These are phyloP conservation scores for Penicillium sp. DNA, from an alignment of 2,329 filamentous ascomycete genomes.

Conservation along the genomic window DNA sequence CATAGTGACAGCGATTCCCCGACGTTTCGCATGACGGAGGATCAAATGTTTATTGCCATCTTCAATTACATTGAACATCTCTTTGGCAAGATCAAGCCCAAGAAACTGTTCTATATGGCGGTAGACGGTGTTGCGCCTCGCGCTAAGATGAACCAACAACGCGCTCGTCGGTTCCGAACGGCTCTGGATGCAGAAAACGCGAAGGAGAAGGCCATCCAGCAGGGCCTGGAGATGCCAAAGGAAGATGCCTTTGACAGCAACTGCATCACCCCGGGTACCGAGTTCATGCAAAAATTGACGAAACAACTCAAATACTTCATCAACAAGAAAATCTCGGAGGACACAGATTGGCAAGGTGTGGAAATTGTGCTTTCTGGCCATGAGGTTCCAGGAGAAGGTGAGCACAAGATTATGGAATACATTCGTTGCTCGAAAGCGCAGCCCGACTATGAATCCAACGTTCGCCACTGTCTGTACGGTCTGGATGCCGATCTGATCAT, in stretches of 20 bases:
- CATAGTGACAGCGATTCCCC: conserved; percentile 94
- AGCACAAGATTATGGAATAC: conserved; percentile 99
- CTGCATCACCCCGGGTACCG: conserved; percentile 93
- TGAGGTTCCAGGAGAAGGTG: conserved; percentile 95
- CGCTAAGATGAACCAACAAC: conserved; percentile 99
- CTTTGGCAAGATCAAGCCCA: conserved; percentile 97
- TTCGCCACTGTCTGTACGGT: conserved; percentile 95
- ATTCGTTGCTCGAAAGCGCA: conserved; percentile 97
- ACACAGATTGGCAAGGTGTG: conserved; percentile 94
- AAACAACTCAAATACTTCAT: conserved; percentile 96
- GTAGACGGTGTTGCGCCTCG: conserved; percentile 96
- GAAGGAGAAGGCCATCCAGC: conserved; percentile 83
- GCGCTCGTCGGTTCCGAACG: conserved; percentile 89
- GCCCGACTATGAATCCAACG: conserved; percentile 84
- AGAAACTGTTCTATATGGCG: conserved; percentile 99
- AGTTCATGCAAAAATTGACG: conserved; percentile 96
- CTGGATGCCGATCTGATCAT: conserved; percentile 98
- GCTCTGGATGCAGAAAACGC: conserved; percentile 86
- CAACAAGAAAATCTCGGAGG: conserved; percentile 97
- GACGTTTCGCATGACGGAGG: conserved; percentile 88
- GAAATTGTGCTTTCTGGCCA: conserved; percentile 96
- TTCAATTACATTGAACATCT: conserved; percentile 99
- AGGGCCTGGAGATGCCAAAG: conserved; percentile 89
- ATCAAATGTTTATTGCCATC: conserved; percentile 99
- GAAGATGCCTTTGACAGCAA: conserved; percentile 98